Percentiles rank a stretch among this genome's conserved stretches.
These are phyloP conservation scores for Podila epigama DNA, from an alignment of 192 early-diverging fungal genomes.

Conservation along the genomic window DNA sequence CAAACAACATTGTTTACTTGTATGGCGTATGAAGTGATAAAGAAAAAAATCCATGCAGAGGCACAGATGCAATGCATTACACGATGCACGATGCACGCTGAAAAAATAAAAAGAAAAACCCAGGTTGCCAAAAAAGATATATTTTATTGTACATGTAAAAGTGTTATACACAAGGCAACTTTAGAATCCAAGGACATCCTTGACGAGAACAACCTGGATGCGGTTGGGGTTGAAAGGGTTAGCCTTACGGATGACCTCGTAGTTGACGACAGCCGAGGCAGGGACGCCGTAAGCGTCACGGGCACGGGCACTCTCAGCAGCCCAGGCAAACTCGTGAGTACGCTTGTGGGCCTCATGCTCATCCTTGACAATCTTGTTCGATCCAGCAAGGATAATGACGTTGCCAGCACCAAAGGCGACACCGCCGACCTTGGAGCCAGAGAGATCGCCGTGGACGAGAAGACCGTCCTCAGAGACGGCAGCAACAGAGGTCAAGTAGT, in stretches of 20 bases:
- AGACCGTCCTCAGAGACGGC: constrained; percentile 28
- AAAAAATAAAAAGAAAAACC: neutral
- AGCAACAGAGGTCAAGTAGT: constrained; percentile 14
- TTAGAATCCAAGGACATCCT: constrained; percentile 29
- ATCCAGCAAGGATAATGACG: constrained; percentile 19
- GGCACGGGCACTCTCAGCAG: constrained; percentile 15
- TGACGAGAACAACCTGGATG: constrained; percentile 21
- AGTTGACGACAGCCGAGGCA: constrained; percentile 21
- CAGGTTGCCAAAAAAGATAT: too few relatives aligned
- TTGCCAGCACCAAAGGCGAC: constrained; percentile 1
- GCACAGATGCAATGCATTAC: neutral
- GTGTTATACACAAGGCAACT: neutral
- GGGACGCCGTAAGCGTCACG: constrained; percentile 26
- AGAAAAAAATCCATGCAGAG: neutral
- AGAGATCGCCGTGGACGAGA: constrained; percentile 14
- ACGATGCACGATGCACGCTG: neutral
- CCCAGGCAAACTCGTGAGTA: constrained; percentile 12
- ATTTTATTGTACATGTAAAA: neutral
- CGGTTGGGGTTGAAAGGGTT: constrained; percentile 8
- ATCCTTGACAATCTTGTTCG: constrained; percentile 39
- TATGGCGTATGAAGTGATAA: neutral
- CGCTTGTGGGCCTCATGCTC: constrained; percentile 20
- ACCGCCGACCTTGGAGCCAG: constrained; percentile 21
- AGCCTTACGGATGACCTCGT: constrained; percentile 5
- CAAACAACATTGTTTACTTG: too few relatives aligned